Evolutionary conservation across 2,329 filamentous ascomycete species (phyloP).

Genomic region (Fusarium equiseti): DNA sequence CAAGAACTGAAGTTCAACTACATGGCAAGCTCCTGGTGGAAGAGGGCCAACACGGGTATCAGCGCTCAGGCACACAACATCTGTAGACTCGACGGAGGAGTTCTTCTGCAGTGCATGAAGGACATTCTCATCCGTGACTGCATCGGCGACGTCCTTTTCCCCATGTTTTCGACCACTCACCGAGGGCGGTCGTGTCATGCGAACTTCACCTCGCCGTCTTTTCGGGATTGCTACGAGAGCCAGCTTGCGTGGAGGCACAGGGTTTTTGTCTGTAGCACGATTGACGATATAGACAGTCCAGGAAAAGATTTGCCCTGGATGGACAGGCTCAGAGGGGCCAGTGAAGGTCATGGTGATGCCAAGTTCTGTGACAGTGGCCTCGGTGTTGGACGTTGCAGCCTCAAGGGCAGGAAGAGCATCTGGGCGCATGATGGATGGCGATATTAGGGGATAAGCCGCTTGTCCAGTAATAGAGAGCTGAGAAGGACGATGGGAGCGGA

Average conservation of each 20-base stretch:
- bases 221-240: constrained; percentile 76
- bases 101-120: constrained; percentile 78
- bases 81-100: constrained; percentile 71
- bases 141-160: constrained; percentile 67
- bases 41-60: constrained; percentile 80
- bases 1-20: constrained; percentile 78
- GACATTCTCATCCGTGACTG: constrained; percentile 77
- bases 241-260: constrained; percentile 70
- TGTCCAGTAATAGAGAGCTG: constrained; percentile 72
- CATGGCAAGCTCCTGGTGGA: constrained; percentile 78
- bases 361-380: constrained; percentile 67
- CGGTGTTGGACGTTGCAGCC: constrained; percentile 61
- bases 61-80: constrained; percentile 80
- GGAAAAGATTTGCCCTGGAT: constrained; percentile 74
- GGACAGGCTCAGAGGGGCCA: constrained; percentile 67
- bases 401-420: constrained; percentile 71
- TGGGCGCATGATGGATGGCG: constrained; percentile 68
- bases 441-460: constrained; percentile 66
- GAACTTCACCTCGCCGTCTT: constrained; percentile 69
- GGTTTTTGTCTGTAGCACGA: constrained; percentile 64
- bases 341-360: constrained; percentile 82
- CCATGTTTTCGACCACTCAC: constrained; percentile 55
- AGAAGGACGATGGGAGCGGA: constrained; percentile 71
- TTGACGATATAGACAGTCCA: constrained; percentile 85
- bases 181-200: constrained; percentile 66